Evolutionary conservation across 1,139 yeast genomes (phyloP).

Genomic region (Taphrina deformans): DNA sequence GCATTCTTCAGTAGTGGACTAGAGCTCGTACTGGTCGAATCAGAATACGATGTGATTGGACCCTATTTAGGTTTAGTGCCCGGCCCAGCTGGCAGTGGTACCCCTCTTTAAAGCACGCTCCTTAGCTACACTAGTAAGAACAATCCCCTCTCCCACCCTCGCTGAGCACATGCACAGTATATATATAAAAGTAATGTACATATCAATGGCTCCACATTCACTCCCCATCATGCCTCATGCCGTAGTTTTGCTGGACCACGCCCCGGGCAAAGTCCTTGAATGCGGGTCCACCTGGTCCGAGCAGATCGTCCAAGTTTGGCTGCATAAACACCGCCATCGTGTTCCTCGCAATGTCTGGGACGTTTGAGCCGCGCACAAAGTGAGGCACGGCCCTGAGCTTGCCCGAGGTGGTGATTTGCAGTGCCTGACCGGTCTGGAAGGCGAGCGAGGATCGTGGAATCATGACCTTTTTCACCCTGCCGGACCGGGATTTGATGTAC

Average conservation of each 20-base stretch:
- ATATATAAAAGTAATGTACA: no score
- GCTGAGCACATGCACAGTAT: no score
- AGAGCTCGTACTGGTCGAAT: no score
- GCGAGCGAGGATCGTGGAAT: constrained; percentile 61
- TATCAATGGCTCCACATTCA: no score
- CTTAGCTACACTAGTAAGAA: no score
- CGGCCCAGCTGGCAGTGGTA: no score
- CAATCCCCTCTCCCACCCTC: no score
- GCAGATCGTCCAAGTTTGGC: constrained; percentile 57
- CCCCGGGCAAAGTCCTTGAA: constrained; percentile 46
- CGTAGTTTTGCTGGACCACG: constrained; percentile 41
- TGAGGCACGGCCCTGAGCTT: constrained; percentile 64
- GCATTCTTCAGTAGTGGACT: no score
- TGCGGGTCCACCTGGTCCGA: constrained; percentile 56
- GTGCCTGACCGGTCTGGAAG: constrained; percentile 65
- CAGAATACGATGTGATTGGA: no score
- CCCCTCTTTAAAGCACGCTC: no score
- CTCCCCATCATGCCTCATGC: background rate
- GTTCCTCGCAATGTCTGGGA: constrained; percentile 52
- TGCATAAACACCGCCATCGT: constrained; percentile 68
- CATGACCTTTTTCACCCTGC: constrained; percentile 53
- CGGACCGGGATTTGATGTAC: constrained; percentile 55
- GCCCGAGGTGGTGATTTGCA: constrained; percentile 55
- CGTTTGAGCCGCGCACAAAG: constrained; percentile 52
- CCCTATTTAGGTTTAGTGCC: no score